These are phyloP conservation scores for Ophiocordyceps unilateralis DNA, from an alignment of 2,329 filamentous ascomycete genomes.

Conservation along the genomic window DNA sequence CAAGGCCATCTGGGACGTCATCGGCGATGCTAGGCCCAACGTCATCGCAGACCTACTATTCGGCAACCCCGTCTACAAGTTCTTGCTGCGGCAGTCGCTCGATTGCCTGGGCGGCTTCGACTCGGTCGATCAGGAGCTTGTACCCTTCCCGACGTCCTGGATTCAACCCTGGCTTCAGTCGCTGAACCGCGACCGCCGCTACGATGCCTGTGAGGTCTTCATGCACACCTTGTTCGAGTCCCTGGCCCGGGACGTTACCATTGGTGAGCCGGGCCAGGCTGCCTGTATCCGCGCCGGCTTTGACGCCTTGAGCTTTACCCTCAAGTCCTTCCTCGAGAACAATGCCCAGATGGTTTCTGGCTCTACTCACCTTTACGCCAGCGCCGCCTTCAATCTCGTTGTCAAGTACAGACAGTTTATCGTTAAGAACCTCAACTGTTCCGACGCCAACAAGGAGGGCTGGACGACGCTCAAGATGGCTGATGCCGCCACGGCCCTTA, in stretches of 20 bases:
- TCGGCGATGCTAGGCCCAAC: conserved; percentile 63
- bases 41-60: conserved; percentile 75
- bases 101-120: conserved; percentile 22
- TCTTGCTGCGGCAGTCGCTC: conserved; percentile 44
- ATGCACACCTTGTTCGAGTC: conserved; percentile 56
- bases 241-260: conserved; percentile 34
- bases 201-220: conserved; percentile 66
- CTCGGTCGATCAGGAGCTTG: conserved; percentile 23
- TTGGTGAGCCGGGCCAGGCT: conserved; percentile 38
- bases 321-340: conserved; percentile 36
- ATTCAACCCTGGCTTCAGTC: conserved; percentile 62
- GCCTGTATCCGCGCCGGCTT: conserved; percentile 49
- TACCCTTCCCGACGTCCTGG: conserved; percentile 59
- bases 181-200: conserved; percentile 56
- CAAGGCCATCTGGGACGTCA: conserved; percentile 73
- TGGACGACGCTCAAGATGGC: conserved; percentile 23
- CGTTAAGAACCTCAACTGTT: conserved; percentile 16
- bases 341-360: conserved; percentile 25
- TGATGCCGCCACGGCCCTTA: conserved; percentile 24
- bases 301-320: conserved; percentile 37
- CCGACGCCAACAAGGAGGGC: conserved; percentile 12
- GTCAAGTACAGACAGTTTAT: conserved; percentile 46
- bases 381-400: conserved; percentile 47
- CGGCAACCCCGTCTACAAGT: conserved; percentile 47
- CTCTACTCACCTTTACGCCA: conserved; percentile 43